Conservation (phyloP, 1,284 basidiomycete genomes). For the Pyrrhoderma noxium region DNA sequence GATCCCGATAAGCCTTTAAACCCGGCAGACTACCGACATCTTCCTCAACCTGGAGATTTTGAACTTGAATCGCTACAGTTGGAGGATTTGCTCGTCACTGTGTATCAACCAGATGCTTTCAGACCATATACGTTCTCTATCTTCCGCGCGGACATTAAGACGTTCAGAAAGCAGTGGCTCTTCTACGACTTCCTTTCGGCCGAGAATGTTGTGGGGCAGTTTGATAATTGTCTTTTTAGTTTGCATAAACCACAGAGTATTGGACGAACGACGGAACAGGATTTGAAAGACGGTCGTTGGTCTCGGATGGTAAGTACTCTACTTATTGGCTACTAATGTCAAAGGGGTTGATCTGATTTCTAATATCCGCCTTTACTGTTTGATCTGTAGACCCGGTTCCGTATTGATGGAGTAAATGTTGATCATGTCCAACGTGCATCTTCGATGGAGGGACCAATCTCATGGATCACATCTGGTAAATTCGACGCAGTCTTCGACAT, state of each 20-base stretch:
- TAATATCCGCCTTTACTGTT: constrained; percentile 12
- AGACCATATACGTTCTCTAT: constrained; percentile 93
- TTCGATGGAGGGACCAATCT: constrained; percentile 82
- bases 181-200: constrained; percentile 92
- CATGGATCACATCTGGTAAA: constrained; percentile 96
- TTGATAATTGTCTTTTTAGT: constrained; percentile 97
- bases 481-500: constrained; percentile 97
- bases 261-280: constrained; percentile 79
- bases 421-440: constrained; percentile 91
- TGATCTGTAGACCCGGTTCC: constrained; percentile 71
- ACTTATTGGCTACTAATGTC: background rate
- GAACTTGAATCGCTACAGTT: constrained; percentile 85
- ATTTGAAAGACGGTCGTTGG: constrained; percentile 76
- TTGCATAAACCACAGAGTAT: constrained; percentile 96
- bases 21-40: constrained; percentile 76
- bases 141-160: constrained; percentile 85
- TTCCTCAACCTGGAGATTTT: constrained; percentile 77
- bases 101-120: constrained; percentile 91
- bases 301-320: constrained; percentile 80
- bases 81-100: constrained; percentile 90
- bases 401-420: constrained; percentile 94
- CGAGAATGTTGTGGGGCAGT: constrained; percentile 93
- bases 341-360: background rate
- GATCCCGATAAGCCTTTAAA: constrained; percentile 74
- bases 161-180: constrained; percentile 89